Conservation (phyloP, 116 monocot genomes). For the Posidonia oceanica region DNA sequence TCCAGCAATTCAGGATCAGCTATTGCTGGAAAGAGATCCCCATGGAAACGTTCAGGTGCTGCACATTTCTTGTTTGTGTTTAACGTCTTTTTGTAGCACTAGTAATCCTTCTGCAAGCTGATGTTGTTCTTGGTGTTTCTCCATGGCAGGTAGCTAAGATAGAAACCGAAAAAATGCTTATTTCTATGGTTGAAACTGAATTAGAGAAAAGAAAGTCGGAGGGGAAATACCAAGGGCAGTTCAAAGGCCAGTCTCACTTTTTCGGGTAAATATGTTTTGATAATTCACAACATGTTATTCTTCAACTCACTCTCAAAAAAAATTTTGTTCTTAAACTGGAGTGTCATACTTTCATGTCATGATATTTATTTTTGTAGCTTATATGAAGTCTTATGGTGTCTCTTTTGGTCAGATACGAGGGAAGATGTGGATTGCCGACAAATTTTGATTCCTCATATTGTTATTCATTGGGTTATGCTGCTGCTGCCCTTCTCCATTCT, state of each 20-base stretch:
- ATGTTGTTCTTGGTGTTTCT: neutral
- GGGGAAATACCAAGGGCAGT: conserved; percentile 57
- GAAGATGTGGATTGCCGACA: conserved; percentile 91
- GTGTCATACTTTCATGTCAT: neutral
- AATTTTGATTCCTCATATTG: conserved; percentile 97
- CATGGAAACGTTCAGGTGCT: conserved; percentile 94
- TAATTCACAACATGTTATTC: too few relatives aligned
- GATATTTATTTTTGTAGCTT: neutral
- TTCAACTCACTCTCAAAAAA: too few relatives aligned
- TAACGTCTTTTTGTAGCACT: neutral
- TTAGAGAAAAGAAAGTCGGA: conserved; percentile 68
- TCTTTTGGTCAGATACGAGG: conserved; percentile 66
- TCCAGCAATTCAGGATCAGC: conserved; percentile 86
- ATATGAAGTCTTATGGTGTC: neutral
- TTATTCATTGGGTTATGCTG: conserved; percentile 86
- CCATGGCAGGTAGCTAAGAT: conserved; percentile 81
- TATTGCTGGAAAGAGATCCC: conserved; percentile 91
- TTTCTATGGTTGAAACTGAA: conserved; percentile 92
- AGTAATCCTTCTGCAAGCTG: neutral
- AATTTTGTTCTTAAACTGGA: too few relatives aligned
- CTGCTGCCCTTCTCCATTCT: conserved; percentile 73
- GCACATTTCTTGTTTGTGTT: neutral
- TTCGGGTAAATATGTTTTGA: conserved; percentile 54
- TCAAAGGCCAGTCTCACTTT: conserved; percentile 97
- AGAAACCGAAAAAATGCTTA: conserved; percentile 98